phyloP scores from a whole-genome alignment of 1,139 yeast species.

The Kluyveromyces marxianus region DNA sequence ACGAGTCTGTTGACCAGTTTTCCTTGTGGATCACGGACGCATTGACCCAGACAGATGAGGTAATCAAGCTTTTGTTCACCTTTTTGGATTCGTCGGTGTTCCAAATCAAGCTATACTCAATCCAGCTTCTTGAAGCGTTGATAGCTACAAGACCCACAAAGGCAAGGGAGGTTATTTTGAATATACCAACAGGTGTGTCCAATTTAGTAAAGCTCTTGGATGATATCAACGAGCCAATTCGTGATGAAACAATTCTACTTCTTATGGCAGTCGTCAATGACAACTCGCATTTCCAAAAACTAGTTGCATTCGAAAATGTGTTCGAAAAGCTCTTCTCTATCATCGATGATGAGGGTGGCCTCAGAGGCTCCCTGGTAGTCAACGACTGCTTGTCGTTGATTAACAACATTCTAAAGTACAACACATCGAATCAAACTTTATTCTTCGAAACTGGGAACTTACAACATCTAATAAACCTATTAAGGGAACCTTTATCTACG shows the following conservation, averaged over 20 bases:
- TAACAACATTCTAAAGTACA: slow-evolving; percentile 65
- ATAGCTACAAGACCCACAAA: slow-evolving; percentile 68
- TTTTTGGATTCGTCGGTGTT: slow-evolving; percentile 57
- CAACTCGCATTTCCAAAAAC: slow-evolving; percentile 80
- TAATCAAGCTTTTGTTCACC: slow-evolving; percentile 51
- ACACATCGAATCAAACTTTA: slow-evolving; percentile 83
- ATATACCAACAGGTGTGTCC: slow-evolving; percentile 74
- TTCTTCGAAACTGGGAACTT: slow-evolving; percentile 82
- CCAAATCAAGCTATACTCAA: slow-evolving; percentile 68
- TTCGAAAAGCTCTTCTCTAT: slow-evolving; percentile 75
- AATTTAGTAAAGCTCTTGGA: slow-evolving; percentile 61
- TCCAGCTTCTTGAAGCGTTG: slow-evolving; percentile 80
- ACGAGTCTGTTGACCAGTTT: slow-evolving; percentile 62
- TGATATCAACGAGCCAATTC: slow-evolving; percentile 77
- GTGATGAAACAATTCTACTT: slow-evolving; percentile 82
- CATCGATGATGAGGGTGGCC: slow-evolving; percentile 81
- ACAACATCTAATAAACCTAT: slow-evolving; percentile 51
- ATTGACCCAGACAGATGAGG: slow-evolving; percentile 61
- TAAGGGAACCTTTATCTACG: slow-evolving; percentile 51
- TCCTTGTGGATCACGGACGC: slow-evolving; percentile 96
- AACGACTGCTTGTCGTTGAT: slow-evolving; percentile 81
- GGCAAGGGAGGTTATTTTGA: slow-evolving; percentile 66
- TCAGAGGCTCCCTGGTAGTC: slow-evolving; percentile 82
- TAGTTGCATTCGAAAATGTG: slow-evolving; percentile 91
- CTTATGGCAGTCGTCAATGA: slow-evolving; percentile 76